Base-by-base conservation (phyloP, 2,329 filamentous ascomycete species). In the Hymenoscyphus scutula region DNA sequence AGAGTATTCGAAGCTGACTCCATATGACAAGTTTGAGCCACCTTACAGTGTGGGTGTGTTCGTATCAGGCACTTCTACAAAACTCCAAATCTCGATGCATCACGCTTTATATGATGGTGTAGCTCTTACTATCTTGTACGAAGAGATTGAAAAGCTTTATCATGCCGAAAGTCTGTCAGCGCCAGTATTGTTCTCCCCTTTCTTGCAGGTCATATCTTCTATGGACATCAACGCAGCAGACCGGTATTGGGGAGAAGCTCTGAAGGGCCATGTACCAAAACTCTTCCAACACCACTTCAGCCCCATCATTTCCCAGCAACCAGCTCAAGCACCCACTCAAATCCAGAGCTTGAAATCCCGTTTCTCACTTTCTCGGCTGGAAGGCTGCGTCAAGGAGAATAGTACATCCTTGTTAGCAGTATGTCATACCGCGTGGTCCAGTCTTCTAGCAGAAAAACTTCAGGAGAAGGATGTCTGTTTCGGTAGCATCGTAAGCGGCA, bases 21-120 rank as follows among this genome's bases (percentile, higher is more conserved):
- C 19, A 48, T 27, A 38, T 5, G 62, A 56, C 10, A 58, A 65
- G 5, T 65, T 65, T 29, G 56, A 68, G 25, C 71, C 72, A 17
- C 72, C 70, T 0, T 75, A 73, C 53, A 67, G 57, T 11, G 15
- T 75, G 17, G 51, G 66, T 8, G 5, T 73, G 17, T 17, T 65
- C 5, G 23, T 51, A 7, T 63, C 53, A 34, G 2, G 53, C 6
- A 45, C 34, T 7, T 27, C 48, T 7, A 62, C 45, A 7, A 67
- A 65, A 17, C 61, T 75, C 7, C 34, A 71, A 1, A 62, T 73
- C 48, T 67, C 70, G n/a, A 72, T 77, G 72, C 92, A 97, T 69
- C 93, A 97, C 76, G 90, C 91, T 1, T 78, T 97, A 0, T 96
- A 97, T 69, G 93, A 97, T 75, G 93, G 89, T 0, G 86, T 89